Conservation (phyloP, 805 yeast genomes). For the Yarrowia sp. region DNA sequence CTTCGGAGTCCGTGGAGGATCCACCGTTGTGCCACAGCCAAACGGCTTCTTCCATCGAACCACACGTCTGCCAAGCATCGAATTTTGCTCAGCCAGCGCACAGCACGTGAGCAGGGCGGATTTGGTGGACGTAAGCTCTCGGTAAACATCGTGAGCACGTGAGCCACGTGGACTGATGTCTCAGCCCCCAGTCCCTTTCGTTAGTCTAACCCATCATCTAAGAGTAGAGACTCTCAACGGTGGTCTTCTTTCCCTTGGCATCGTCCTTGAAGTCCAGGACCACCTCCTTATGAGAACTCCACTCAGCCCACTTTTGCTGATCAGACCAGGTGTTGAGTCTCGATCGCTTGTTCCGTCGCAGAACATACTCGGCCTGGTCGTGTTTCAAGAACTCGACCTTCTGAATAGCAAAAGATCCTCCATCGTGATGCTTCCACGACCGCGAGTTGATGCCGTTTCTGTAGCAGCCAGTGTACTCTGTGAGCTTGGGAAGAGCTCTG, state of each 20-base stretch:
- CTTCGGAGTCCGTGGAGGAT: neutral
- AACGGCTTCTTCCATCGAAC: neutral
- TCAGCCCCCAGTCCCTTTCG: too few relatives aligned
- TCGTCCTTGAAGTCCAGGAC: conserved; percentile 39
- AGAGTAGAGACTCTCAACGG: neutral
- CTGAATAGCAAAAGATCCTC: conserved; percentile 72
- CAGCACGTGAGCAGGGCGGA: too few relatives aligned
- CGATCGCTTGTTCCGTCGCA: conserved; percentile 44
- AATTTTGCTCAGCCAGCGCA: neutral
- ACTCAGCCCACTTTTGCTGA: conserved; percentile 40
- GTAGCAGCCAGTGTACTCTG: conserved; percentile 67
- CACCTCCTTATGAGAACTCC: conserved; percentile 33
- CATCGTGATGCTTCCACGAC: conserved; percentile 82
- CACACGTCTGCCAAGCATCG: conserved; percentile 8
- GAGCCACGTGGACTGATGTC: too few relatives aligned
- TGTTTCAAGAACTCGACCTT: conserved; percentile 53
- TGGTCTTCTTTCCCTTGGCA: conserved; percentile 11
- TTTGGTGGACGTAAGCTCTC: too few relatives aligned
- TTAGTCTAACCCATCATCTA: too few relatives aligned
- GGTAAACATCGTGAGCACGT: too few relatives aligned
- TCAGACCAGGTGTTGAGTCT: conserved; percentile 50
- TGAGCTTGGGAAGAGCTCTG: conserved; percentile 71
- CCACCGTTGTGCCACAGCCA: neutral
- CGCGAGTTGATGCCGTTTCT: conserved; percentile 77
- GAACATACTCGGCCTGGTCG: conserved; percentile 50